A percentile compares a stretch with the other conserved stretches of the same genome.
These are phyloP conservation scores for Phyllosticta citrichinensis DNA, from an alignment of 2,329 filamentous ascomycete species.

Conservation along the genomic window DNA sequence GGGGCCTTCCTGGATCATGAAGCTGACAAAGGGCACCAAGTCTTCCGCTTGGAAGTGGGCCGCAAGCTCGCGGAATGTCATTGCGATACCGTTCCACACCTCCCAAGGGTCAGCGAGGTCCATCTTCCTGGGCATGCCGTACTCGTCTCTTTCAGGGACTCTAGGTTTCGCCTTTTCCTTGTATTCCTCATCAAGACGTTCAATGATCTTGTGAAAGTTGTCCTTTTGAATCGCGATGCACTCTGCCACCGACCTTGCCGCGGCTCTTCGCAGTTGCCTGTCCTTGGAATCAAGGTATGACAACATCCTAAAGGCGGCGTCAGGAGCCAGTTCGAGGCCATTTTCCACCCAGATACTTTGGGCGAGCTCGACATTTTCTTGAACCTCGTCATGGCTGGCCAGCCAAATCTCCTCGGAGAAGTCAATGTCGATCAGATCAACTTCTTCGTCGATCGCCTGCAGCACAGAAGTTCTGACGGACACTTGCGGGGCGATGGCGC, in stretches of 20 bases:
- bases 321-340: conserved; percentile 57
- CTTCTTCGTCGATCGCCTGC: conserved; percentile 81
- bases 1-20: conserved; percentile 76
- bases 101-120: conserved; percentile 89
- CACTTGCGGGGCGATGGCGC: conserved; percentile 66
- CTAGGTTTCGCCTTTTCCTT: conserved; percentile 70
- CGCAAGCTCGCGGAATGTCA: conserved; percentile 76
- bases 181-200: conserved; percentile 61
- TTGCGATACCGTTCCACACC: conserved; percentile 75
- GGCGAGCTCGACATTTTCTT: conserved; percentile 76
- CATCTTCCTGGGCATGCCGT: conserved; percentile 86
- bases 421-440: conserved; percentile 78
- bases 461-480: conserved; percentile 76
- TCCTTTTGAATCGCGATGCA: conserved; percentile 52
- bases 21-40: conserved; percentile 69
- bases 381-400: conserved; percentile 79
- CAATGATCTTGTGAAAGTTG: conserved; percentile 53
- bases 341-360: conserved; percentile 94
- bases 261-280: conserved; percentile 69
- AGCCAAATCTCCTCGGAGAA: conserved; percentile 92
- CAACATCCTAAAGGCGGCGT: conserved; percentile 58
- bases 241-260: conserved; percentile 71
- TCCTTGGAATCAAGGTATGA: conserved; percentile 75
- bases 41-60: conserved; percentile 56
- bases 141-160: conserved; percentile 77